These are phyloP conservation scores for Niebla homalea DNA, from an alignment of 495 filamentous ascomycete genomes.

Conservation along the genomic window DNA sequence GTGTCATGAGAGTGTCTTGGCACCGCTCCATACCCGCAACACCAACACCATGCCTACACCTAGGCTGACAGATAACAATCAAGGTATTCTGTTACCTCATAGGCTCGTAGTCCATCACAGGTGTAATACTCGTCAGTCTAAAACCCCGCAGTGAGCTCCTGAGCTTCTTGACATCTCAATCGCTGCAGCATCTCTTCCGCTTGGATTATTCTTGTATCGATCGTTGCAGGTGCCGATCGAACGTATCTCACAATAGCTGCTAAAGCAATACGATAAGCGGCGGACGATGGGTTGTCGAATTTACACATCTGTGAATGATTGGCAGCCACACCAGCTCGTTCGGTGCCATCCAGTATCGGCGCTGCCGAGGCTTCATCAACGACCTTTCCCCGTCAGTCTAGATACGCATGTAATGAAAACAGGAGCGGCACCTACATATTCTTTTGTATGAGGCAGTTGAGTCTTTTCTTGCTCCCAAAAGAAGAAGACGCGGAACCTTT, in stretches of 20 bases:
- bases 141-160: background rate
- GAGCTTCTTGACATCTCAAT: slow-evolving; percentile 3
- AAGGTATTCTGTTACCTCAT: too few relatives aligned
- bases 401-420: too few relatives aligned
- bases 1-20: too few relatives aligned
- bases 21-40: too few relatives aligned
- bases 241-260: slow-evolving; percentile 10
- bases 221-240: slow-evolving; percentile 9
- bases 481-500: slow-evolving; percentile 25
- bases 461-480: slow-evolving; percentile 32
- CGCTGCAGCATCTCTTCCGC: slow-evolving; percentile 8
- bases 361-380: slow-evolving; percentile 10
- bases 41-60: too few relatives aligned
- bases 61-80: too few relatives aligned
- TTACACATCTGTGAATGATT: slow-evolving; percentile 17
- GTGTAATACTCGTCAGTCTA: background rate
- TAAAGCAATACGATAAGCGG: slow-evolving; percentile 4
- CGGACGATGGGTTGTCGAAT: slow-evolving; percentile 10
- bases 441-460: slow-evolving; percentile 15
- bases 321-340: slow-evolving; percentile 10
- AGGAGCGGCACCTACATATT: background rate
- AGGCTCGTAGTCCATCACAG: too few relatives aligned
- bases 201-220: slow-evolving; percentile 6
- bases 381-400: background rate
- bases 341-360: slow-evolving; percentile 10